Conservation (phyloP, 2,329 filamentous ascomycete genomes). For the Penicillium brevicompactum region DNA sequence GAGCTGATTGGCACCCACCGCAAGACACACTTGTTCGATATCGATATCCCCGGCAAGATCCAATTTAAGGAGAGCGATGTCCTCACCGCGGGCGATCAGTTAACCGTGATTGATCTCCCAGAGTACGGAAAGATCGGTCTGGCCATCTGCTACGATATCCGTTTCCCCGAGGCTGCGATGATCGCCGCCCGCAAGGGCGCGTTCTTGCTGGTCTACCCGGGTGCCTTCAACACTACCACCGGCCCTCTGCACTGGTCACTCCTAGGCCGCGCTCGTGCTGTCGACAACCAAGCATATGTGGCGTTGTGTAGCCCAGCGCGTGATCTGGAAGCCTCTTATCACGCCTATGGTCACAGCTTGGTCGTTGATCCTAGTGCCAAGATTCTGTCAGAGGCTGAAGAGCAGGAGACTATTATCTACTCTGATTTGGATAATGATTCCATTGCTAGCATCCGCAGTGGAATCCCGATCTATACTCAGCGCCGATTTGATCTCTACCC, state of each 20-base stretch:
- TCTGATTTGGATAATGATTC: constrained; percentile 68
- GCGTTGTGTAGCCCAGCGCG: constrained; percentile 89
- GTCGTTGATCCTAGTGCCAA: constrained; percentile 84
- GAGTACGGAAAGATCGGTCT: constrained; percentile 85
- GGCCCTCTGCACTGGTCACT: constrained; percentile 90
- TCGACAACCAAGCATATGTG: constrained; percentile 95
- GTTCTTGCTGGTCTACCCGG: constrained; percentile 88
- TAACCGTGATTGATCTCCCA: constrained; percentile 83
- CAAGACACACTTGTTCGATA: constrained; percentile 97
- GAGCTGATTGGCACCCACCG: constrained; percentile 82
- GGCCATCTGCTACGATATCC: constrained; percentile 96
- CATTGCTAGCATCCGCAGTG: constrained; percentile 75
- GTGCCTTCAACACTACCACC: constrained; percentile 95
- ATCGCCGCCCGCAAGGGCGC: constrained; percentile 84
- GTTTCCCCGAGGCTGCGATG: constrained; percentile 90
- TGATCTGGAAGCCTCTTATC: constrained; percentile 74
- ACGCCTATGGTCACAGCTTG: constrained; percentile 90
- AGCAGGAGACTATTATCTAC: constrained; percentile 74
- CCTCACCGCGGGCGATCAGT: constrained; percentile 77
- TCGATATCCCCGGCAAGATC: constrained; percentile 94
- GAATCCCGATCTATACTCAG: constrained; percentile 82
- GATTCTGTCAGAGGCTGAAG: constrained; percentile 77
- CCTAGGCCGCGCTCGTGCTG: constrained; percentile 76
- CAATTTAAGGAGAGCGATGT: constrained; percentile 89
- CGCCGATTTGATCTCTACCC: constrained; percentile 94